These are phyloP conservation scores for Galium porrigens DNA, from an alignment of 305 asterid species.

Conservation along the genomic window DNA sequence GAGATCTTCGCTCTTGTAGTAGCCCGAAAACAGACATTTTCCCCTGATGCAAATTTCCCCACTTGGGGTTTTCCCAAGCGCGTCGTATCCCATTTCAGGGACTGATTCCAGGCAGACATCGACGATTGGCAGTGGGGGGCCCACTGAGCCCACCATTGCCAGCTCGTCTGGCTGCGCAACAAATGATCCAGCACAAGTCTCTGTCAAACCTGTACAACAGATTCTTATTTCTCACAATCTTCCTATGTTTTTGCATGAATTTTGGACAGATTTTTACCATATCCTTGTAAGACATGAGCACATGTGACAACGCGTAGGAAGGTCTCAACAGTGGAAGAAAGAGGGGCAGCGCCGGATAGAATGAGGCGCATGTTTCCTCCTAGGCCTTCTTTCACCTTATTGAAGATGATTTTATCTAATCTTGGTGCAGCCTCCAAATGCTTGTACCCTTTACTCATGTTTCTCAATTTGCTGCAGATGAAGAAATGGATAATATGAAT, in stretches of 20 bases:
- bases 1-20: conserved; percentile 64
- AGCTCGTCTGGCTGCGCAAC: conserved; percentile 63
- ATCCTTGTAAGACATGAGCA: conserved; percentile 82
- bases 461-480: conserved; percentile 47
- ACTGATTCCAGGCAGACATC: conserved; percentile 63
- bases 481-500: background rate
- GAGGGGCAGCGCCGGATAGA: conserved; percentile 86
- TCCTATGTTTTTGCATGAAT: background rate
- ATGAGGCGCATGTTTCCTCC: conserved; percentile 74
- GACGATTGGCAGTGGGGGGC: conserved; percentile 67
- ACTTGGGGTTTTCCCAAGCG: conserved; percentile 48
- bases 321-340: conserved; percentile 61
- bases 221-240: background rate
- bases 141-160: conserved; percentile 62
- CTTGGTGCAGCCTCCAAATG: conserved; percentile 67
- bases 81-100: conserved; percentile 73
- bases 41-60: conserved; percentile 80
- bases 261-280: conserved; percentile 29
- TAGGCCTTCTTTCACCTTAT: conserved; percentile 64
- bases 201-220: conserved; percentile 56
- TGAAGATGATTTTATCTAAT: conserved; percentile 54
- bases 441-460: conserved; percentile 57
- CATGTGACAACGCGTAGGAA: conserved; percentile 63
- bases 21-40: conserved; percentile 66
- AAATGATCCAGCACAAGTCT: conserved; percentile 79